Conservation (phyloP, 2,329 filamentous ascomycete species). For the Ascochyta koolunga region DNA sequence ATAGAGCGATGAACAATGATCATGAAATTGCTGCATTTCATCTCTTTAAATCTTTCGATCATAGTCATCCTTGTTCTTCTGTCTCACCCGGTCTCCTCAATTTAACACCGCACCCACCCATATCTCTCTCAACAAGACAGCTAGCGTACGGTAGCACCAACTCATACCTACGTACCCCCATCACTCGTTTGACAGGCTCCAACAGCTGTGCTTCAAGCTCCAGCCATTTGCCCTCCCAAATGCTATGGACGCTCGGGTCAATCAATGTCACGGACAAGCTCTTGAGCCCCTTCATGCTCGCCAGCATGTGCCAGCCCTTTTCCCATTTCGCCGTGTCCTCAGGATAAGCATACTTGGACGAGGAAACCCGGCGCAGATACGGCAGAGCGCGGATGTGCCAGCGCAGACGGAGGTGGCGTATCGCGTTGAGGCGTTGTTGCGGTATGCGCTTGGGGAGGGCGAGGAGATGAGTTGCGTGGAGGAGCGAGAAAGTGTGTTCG, state of each 20-base stretch:
- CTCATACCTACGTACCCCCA: slow-evolving; percentile 24
- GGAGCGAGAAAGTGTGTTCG: slow-evolving; percentile 40
- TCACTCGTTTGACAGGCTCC: slow-evolving; percentile 30
- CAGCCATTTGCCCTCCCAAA: slow-evolving; percentile 42
- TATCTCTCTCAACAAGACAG: slow-evolving; percentile 34
- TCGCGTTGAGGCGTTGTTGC: slow-evolving; percentile 31
- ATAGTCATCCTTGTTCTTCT: background rate
- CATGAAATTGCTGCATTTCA: background rate
- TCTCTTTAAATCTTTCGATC: background rate
- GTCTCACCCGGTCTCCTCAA: slow-evolving; percentile 27
- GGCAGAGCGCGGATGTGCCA: slow-evolving; percentile 45
- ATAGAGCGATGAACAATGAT: background rate
- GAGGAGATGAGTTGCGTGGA: slow-evolving; percentile 43
- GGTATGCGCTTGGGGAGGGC: slow-evolving; percentile 39
- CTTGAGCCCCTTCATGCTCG: slow-evolving; percentile 33
- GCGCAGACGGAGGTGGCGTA: slow-evolving; percentile 38
- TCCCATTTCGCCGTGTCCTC: slow-evolving; percentile 46
- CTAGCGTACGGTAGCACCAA: slow-evolving; percentile 40
- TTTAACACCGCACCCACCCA: slow-evolving; percentile 28
- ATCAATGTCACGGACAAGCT: slow-evolving; percentile 35
- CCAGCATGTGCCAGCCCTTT: slow-evolving; percentile 35
- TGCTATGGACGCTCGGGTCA: slow-evolving; percentile 34
- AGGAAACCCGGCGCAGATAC: slow-evolving; percentile 32
- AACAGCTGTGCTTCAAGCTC: slow-evolving; percentile 35
- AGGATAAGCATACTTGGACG: slow-evolving; percentile 35